A percentile compares a stretch with the other conserved stretches of the same genome.
phyloP scores from a whole-genome alignment of 495 filamentous ascomycete species.

The Opeltia flavorubescens region DNA sequence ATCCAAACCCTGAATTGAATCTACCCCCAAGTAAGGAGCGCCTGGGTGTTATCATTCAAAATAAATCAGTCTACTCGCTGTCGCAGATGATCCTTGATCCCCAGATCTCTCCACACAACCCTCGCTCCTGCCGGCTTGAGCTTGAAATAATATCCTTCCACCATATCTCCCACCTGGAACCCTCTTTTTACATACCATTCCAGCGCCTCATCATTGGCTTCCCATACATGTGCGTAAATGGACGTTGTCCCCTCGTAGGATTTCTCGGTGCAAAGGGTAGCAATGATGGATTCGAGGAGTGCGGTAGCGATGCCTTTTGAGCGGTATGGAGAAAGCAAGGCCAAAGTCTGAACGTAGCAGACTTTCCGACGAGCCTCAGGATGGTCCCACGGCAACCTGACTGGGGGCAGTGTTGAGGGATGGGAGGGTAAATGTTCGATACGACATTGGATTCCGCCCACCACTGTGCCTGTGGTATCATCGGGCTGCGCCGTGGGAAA shows the following conservation, averaged over 20 bases:
- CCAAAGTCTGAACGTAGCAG: conserved; percentile 76
- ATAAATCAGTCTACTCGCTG: neutral
- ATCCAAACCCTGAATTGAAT: no score
- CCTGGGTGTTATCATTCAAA: no score
- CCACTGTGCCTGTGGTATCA: conserved; percentile 37
- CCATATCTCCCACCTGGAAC: conserved; percentile 46
- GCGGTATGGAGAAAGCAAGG: conserved; percentile 71
- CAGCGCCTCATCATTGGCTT: conserved; percentile 72
- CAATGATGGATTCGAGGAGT: conserved; percentile 31
- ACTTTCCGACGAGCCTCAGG: conserved; percentile 15
- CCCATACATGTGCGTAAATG: conserved; percentile 88
- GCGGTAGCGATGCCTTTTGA: conserved; percentile 59
- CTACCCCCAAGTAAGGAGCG: no score
- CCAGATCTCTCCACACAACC: conserved; percentile 45
- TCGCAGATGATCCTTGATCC: conserved; percentile 11
- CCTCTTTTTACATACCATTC: conserved; percentile 78
- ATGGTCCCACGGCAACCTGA: no score
- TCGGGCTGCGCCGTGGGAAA: neutral
- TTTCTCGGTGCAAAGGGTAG: conserved; percentile 14
- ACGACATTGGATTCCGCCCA: conserved; percentile 76
- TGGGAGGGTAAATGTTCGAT: conserved; percentile 39
- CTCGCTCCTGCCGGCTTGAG: conserved; percentile 68
- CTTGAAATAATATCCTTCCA: conserved; percentile 72
- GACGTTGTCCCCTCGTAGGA: conserved; percentile 30
- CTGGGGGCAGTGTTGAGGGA: conserved; percentile 18